Evolutionary conservation across 2,329 filamentous ascomycete genomes (phyloP), one percentile per base, ranked within the genome.

Genomic region (Nigrospora oryzae): DNA sequence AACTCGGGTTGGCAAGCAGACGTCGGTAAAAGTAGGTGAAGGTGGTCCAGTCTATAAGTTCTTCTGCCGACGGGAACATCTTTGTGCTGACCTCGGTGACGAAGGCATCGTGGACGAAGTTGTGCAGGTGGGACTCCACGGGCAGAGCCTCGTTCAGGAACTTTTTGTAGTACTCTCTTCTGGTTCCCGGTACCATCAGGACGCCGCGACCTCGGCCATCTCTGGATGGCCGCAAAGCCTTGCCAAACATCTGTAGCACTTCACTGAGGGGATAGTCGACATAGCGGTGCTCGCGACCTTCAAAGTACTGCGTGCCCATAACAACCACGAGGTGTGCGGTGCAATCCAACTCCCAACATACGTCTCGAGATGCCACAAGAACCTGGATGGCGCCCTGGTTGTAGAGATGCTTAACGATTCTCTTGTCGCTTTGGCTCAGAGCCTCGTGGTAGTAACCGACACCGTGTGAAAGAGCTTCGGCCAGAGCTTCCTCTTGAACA

Each of bases 21-120:
- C 93, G 84, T 37, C 93, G 85, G 69, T 98, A 98, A 69, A 97
- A 96, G 70, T 95, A 98, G 11, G 91, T 96, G 62, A 96, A 97
- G 0, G 93, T 97, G 34, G 89, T 88, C 93, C 93, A 98, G 66
- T 95, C 94, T 54, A 98, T 90, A 11, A 91, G 93, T 67, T 97
- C 91, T 56, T 97, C 93, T 13, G 89, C 95, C 12, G 90, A 95
- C 56, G 89, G 82, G 49, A 98, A 93, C 63, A 90, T 95, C 71
- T 89, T 91, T 15, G 89, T 95, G 71, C 89, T 96, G 57, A 97
- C 89, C 65, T 98, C 93, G 0, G 91, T 90, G 38, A 98, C 91
- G 56, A 98, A 97, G 1, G 89, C 90, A 66, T 98, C 94, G 56
- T 95, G 89, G 32, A 98, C 74, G 64, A 89, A 95, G 45, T 86